Base-by-base conservation (phyloP, 805 yeast genomes). In the Babjeviella inositovora region DNA sequence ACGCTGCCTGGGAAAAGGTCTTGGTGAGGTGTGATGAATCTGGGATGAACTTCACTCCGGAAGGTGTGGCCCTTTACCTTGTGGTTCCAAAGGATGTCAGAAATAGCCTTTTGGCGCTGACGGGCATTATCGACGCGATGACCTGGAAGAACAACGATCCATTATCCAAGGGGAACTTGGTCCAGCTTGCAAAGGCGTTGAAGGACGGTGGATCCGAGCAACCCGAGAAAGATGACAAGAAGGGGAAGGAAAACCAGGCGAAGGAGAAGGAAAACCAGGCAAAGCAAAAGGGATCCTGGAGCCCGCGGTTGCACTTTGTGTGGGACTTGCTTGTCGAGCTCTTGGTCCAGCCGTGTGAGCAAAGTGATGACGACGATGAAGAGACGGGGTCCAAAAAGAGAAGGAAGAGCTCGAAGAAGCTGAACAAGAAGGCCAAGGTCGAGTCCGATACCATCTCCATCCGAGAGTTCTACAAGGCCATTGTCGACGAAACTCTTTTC, bases 401-500 rank as follows among this genome's bases (percentile, higher is more conserved):
- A 39, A 50, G 50, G 30, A 52, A 47, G 27, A 35, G 35, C 24
- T 35, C 47, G 10, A 41, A 45, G 7, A 39, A 37, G 7, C 41
- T 42, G 17, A 32, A 30, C 23, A 18, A 21, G 17, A 33, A 32
- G 20, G 20, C 27, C n/a, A 4, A 28, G 33, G 14, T 31, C 35
- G 12, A 16, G 20, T 15, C 9, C 20, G 42, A 33, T 8, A 15
- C 23, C 13, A 43, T 67, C 14, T 43, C 54, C 3, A 39, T 68
- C 19, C 43, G 53, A 6, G 90, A 79, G 25, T 84, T 87, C 43
- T 84, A 93, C 93, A 65, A 69, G 34, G 53, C 60, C 4, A 71
- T 70, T 5, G 64, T 87, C 9, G 96, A 87, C 40, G 90, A 82
- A 35, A 62, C 76, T 4, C 66, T 79, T 29, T 85, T 87, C 34